These are phyloP conservation scores for Cutaneotrichosporon mucoides DNA, from an alignment of 1,284 basidiomycete genomes.

Conservation along the genomic window DNA sequence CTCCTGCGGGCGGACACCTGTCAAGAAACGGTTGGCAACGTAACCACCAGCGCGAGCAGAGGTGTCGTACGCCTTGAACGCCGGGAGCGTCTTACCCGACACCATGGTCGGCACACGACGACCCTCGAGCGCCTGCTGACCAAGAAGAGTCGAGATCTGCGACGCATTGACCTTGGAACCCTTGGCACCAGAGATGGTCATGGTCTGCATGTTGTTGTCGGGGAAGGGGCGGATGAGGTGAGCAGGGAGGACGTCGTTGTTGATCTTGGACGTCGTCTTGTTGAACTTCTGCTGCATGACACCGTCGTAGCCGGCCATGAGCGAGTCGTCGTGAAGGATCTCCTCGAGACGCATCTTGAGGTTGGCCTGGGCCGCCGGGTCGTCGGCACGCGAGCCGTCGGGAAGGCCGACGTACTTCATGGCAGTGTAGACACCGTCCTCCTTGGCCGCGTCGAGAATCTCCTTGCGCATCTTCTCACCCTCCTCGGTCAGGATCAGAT, in stretches of 20 bases:
- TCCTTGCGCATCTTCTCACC: slow-evolving; percentile 70
- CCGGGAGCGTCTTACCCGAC: slow-evolving; percentile 95
- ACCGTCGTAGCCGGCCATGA: slow-evolving; percentile 93
- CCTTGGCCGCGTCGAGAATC: slow-evolving; percentile 65
- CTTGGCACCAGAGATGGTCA: slow-evolving; percentile 98
- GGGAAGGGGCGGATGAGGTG: slow-evolving; percentile 90
- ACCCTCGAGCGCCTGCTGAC: slow-evolving; percentile 97
- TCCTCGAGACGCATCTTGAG: slow-evolving; percentile 68
- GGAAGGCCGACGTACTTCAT: slow-evolving; percentile 59
- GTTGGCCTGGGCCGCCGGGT: slow-evolving; percentile 52
- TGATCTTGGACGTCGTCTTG: slow-evolving; percentile 80
- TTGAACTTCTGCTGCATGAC: slow-evolving; percentile 88
- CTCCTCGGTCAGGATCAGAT: slow-evolving; percentile 79
- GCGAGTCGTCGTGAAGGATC: slow-evolving; percentile 92
- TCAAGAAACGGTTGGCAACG: slow-evolving; percentile 98
- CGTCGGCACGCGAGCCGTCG: slow-evolving; percentile 72
- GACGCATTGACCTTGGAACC: slow-evolving; percentile 96
- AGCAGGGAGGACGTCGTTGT: slow-evolving; percentile 83
- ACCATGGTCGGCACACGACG: slow-evolving; percentile 99
- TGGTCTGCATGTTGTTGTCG: slow-evolving; percentile 98
- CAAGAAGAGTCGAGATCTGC: slow-evolving; percentile 94
- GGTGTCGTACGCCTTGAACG: slow-evolving; percentile 96
- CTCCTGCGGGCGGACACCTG: slow-evolving; percentile 96
- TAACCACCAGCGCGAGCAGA: slow-evolving; percentile 98
- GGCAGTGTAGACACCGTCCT: slow-evolving; percentile 79